Evolutionary conservation across 257 asterid species (phyloP).

Genomic region (Cinchona pubescens): DNA sequence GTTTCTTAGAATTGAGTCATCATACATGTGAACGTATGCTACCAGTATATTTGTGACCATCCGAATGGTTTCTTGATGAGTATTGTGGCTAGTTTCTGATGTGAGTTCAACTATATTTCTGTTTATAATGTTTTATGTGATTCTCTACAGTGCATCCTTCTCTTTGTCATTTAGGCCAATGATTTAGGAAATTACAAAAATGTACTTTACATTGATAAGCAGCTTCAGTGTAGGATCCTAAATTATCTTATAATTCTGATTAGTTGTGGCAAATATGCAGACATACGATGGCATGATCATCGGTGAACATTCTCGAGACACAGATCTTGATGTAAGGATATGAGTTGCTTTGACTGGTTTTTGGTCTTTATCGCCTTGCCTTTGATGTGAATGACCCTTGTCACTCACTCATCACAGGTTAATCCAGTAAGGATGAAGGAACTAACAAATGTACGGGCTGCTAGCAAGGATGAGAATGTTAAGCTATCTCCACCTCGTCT

Average conservation of each 20-base stretch:
- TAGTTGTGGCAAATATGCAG: conserved; percentile 42
- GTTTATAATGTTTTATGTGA: not conserved
- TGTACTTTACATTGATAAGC: not conserved
- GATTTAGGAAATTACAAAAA: not conserved
- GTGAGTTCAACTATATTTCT: not conserved
- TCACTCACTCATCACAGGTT: conserved; percentile 46
- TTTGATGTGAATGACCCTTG: conserved; percentile 19
- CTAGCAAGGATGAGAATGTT: conserved; percentile 88
- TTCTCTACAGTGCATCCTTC: not conserved
- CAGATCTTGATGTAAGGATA: conserved; percentile 90
- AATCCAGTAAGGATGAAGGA: conserved; percentile 87
- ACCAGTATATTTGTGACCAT: not conserved
- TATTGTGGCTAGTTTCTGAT: not conserved
- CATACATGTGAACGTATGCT: not conserved
- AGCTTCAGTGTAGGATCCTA: not conserved
- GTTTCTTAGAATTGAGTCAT: not conserved
- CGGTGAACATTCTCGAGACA: conserved; percentile 95
- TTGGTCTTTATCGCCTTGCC: not conserved
- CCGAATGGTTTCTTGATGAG: not conserved
- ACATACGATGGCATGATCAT: conserved; percentile 98
- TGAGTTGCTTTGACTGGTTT: not conserved
- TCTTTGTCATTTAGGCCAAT: not conserved
- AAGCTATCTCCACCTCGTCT: conserved; percentile 95
- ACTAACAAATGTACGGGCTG: conserved; percentile 77
- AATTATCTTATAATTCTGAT: not conserved